phyloP scores from a whole-genome alignment of 805 yeast genomes.

The Cyberlindnera petersonii region DNA sequence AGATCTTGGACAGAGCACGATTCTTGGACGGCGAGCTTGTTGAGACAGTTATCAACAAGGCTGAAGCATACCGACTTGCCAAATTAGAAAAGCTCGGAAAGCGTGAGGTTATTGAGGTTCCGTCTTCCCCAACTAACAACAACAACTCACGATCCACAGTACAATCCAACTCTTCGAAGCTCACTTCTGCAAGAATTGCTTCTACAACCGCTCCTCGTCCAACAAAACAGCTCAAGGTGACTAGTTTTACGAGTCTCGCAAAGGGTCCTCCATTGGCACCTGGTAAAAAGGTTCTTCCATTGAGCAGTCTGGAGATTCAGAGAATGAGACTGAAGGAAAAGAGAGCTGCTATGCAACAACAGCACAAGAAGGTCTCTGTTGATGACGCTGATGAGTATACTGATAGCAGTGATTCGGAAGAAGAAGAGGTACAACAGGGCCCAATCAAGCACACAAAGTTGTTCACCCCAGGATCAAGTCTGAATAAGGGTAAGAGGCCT shows the following conservation, averaged over 20 bases:
- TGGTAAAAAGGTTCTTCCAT: conserved; percentile 29
- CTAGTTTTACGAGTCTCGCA: conserved; percentile 36
- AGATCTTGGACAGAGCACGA: conserved; percentile 58
- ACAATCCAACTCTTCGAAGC: too few species aligned
- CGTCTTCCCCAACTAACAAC: background rate
- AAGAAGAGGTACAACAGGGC: background rate
- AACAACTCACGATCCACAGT: too few species aligned
- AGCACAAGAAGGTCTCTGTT: conserved; percentile 22
- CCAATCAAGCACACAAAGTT: too few species aligned
- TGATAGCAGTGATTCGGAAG: conserved; percentile 27
- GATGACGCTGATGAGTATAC: conserved; percentile 15
- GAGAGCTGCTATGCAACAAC: conserved; percentile 39
- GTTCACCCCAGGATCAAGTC: conserved; percentile 25
- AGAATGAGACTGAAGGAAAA: conserved; percentile 29
- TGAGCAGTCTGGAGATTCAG: conserved; percentile 37
- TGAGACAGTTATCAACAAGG: conserved; percentile 43
- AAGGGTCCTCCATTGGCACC: conserved; percentile 26
- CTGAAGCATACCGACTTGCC: conserved; percentile 35
- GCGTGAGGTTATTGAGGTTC: too few species aligned
- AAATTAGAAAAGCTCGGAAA: too few species aligned
- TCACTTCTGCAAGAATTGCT: conserved; percentile 22
- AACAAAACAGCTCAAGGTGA: conserved; percentile 34
- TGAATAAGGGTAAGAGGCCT: conserved; percentile 5
- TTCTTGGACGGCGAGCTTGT: conserved; percentile 52
- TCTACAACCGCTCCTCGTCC: conserved; percentile 16